Base-by-base conservation (phyloP, 2,329 filamentous ascomycete species). In the Cladosporium phlei region DNA sequence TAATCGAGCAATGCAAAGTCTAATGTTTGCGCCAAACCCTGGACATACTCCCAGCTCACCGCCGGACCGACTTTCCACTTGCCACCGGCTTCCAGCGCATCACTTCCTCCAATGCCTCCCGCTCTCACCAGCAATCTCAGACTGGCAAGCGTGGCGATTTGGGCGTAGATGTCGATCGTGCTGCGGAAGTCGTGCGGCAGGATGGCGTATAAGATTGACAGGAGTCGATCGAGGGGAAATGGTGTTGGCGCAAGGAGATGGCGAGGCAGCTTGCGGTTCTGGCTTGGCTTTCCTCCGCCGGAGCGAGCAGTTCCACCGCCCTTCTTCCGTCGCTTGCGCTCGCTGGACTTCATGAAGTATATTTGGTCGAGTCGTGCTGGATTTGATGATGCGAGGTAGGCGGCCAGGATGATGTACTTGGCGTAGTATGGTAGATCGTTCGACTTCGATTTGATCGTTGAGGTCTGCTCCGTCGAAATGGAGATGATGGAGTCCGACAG, bases 341-440 rank as follows among this genome's bases (percentile, higher is more conserved):
- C 72, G 47, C 82, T 76, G 59, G 79, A 76, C 10, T 86, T 88
- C 55, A 85, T 88, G 71, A 93, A 93, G 59, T 88, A 80, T 1
- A 80, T 74, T 4, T 80, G 70, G 63, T 93, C 87, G 59, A 86
- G 80, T n/a, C 80, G 77, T 1, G 84, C 70, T 11, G 84, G 79
- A 63, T 90, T 93, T 73, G 88, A 87, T 1, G 85, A 88, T 42
- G 87, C 85, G 3, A 93, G 78, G 66, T 93, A 93, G 3, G 86
- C 83, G 27, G 86, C 80, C 20, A 89, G 74, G 9, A 93, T 77
- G 21, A 91, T 75, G 44, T 86, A 77, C 30, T 86, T 83, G 2
- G 86, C 83, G 39, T 83, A 85, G 45, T 82, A 83, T 0, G 87
- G 86, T 5, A 93, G 63, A 29, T 73, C 68, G 50, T 74, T 72